These are phyloP conservation scores for Vanderwaltozyma yarrowii DNA, from an alignment of 805 yeast species.

Conservation along the genomic window DNA sequence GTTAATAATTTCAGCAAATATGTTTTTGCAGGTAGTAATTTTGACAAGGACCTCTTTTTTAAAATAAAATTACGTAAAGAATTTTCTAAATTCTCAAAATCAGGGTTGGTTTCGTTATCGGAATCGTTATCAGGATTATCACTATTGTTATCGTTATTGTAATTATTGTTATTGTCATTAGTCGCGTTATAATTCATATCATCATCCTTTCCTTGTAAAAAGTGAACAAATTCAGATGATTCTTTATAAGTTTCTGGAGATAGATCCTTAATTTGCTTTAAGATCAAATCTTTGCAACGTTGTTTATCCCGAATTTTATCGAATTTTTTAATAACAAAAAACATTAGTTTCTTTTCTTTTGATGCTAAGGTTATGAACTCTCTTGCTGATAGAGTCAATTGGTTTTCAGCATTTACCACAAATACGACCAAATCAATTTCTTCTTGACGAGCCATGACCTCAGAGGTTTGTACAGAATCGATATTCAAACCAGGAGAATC, in stretches of 20 bases:
- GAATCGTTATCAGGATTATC: conserved; percentile 23
- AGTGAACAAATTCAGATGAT: conserved; percentile 86
- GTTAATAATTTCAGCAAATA: conserved; percentile 57
- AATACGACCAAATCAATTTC: conserved; percentile 94
- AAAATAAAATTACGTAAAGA: conserved; percentile 76
- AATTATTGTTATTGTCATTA: conserved; percentile 29
- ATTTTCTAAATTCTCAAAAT: conserved; percentile 77
- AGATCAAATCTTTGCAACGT: conserved; percentile 63
- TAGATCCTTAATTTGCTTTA: conserved; percentile 74
- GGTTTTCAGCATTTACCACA: conserved; percentile 94
- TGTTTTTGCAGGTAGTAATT: conserved; percentile 87
- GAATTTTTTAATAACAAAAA: conserved; percentile 88
- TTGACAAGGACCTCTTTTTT: conserved; percentile 82
- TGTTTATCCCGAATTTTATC: conserved; percentile 77
- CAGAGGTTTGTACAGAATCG: conserved; percentile 90
- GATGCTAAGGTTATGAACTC: conserved; percentile 90
- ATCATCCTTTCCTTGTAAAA: conserved; percentile 46
- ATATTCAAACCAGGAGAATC: conserved; percentile 97
- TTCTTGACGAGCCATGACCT: conserved; percentile 90
- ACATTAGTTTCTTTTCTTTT: conserved; percentile 80
- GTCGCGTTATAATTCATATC: conserved; percentile 30
- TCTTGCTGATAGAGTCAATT: conserved; percentile 85
- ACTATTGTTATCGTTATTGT: conserved; percentile 26
- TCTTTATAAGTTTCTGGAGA: conserved; percentile 90
- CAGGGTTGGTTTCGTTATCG: conserved; percentile 37